Conservation (phyloP, 495 filamentous ascomycete species). For the Bombardia bombarda region DNA sequence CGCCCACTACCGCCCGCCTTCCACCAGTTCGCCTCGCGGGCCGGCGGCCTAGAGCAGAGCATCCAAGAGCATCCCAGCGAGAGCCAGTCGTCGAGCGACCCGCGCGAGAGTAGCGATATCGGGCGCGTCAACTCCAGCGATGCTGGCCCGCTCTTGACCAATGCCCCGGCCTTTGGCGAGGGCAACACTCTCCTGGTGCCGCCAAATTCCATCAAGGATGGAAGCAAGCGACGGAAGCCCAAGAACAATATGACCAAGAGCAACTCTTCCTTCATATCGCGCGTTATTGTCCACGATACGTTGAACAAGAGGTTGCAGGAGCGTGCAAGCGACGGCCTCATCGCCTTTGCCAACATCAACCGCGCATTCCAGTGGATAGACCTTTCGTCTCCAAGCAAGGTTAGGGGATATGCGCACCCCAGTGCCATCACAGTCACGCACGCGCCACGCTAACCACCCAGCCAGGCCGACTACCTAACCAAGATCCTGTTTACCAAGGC, state of each 20-base stretch:
- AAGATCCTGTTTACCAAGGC: constrained; percentile 96
- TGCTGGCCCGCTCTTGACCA: constrained; percentile 22
- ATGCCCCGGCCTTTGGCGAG: constrained; percentile 74
- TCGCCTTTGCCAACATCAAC: constrained; percentile 91
- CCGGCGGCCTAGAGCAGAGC: constrained; percentile 38
- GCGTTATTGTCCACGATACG: constrained; percentile 85
- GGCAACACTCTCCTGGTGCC: constrained; percentile 64
- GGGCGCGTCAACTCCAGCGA: constrained; percentile 33
- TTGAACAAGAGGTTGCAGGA: constrained; percentile 72
- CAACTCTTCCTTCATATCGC: constrained; percentile 92
- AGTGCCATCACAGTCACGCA: not conserved
- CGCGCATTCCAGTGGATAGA: constrained; percentile 74
- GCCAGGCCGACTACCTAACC: constrained; percentile 74
- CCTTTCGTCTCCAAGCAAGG: constrained; percentile 49
- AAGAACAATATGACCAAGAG: constrained; percentile 98
- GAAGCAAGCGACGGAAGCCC: constrained; percentile 74
- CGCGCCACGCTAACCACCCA: constrained; percentile 8
- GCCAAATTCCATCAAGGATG: constrained; percentile 61
- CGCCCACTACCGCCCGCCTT: constrained; percentile 51
- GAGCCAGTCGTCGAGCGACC: constrained; percentile 53
- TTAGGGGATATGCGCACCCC: constrained; percentile 7
- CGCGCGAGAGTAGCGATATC: constrained; percentile 37
- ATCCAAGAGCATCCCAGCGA: constrained; percentile 55
- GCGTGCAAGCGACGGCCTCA: constrained; percentile 66
- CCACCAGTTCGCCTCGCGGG: constrained; percentile 32